These are phyloP conservation scores for Sporisorium graminicola DNA, from an alignment of 1,284 basidiomycete genomes.

Conservation along the genomic window DNA sequence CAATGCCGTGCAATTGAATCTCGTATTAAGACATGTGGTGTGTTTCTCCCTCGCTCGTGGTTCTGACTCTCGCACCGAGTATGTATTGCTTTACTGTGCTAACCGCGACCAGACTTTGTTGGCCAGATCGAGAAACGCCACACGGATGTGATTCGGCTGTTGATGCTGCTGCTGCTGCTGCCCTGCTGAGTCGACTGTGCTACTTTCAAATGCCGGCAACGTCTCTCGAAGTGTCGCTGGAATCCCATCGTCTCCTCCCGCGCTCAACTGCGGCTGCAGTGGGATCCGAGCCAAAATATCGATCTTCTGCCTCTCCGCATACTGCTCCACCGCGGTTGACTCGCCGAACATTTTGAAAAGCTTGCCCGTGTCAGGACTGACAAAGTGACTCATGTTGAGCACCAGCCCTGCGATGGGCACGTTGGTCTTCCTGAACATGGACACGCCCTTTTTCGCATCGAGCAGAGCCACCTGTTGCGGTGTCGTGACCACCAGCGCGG, in stretches of 20 bases:
- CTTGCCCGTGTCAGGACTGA: conserved; percentile 81
- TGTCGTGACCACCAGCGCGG: conserved; percentile 79
- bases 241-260: conserved; percentile 80
- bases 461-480: conserved; percentile 94
- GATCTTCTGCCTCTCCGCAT: conserved; percentile 77
- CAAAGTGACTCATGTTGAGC: conserved; percentile 90
- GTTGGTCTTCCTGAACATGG: conserved; percentile 90
- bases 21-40: too few species aligned
- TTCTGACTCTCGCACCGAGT: background rate
- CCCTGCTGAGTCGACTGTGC: conserved; percentile 24
- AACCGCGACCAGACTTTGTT: conserved; percentile 39
- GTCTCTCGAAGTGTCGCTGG: conserved; percentile 71
- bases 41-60: background rate
- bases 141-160: conserved; percentile 21
- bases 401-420: conserved; percentile 90
- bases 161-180: conserved; percentile 10
- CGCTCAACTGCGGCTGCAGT: conserved; percentile 81
- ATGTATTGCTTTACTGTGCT: conserved; percentile 1
- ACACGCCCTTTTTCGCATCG: conserved; percentile 91
- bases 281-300: conserved; percentile 87
- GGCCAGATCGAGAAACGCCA: conserved; percentile 49
- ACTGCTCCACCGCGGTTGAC: conserved; percentile 76
- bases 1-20: too few species aligned
- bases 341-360: conserved; percentile 85
- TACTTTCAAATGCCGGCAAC: conserved; percentile 51